Evolutionary conservation across 108 stramenopile species (phyloP).

Genomic region (Cyclostephanos tholiformis): DNA sequence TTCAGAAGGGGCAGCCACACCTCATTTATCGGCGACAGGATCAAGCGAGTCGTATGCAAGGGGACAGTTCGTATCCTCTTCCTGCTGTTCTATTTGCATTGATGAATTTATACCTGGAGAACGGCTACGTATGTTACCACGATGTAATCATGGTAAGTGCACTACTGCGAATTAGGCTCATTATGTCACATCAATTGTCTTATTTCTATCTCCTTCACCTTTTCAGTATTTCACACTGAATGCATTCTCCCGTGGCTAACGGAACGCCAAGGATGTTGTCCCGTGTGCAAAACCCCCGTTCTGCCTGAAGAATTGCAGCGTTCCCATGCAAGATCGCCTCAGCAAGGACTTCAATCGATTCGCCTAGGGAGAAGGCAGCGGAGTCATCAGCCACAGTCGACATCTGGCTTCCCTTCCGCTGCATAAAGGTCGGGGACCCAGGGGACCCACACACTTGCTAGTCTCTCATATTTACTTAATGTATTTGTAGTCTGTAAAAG

Average conservation of each 20-base stretch:
- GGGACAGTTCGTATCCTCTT: constrained; percentile 26
- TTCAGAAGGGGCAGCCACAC: not conserved
- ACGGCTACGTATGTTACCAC: constrained; percentile 71
- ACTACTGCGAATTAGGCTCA: not conserved
- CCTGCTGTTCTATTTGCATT: constrained; percentile 88
- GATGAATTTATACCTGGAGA: constrained; percentile 87
- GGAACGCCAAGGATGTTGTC: constrained; percentile 70
- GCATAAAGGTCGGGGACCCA: not conserved
- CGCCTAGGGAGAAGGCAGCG: not conserved
- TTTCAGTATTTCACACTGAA: constrained; percentile 18
- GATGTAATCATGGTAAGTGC: constrained; percentile 50
- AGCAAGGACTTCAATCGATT: not conserved
- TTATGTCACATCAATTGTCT: not conserved
- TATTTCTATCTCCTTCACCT: not conserved
- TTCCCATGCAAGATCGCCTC: not conserved
- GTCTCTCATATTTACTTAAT: too few relatives aligned
- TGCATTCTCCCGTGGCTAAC: constrained; percentile 90
- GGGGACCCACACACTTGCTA: too few relatives aligned
- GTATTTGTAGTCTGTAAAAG: too few relatives aligned
- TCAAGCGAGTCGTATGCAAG: constrained; percentile 9
- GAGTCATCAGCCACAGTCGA: not conserved
- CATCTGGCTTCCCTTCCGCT: not conserved
- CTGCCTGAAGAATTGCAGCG: constrained; percentile 28
- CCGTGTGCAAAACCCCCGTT: constrained; percentile 63
- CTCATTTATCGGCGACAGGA: not conserved